These are phyloP conservation scores for Chalara sp. DNA, from an alignment of 2,329 filamentous ascomycete species.

Conservation along the genomic window DNA sequence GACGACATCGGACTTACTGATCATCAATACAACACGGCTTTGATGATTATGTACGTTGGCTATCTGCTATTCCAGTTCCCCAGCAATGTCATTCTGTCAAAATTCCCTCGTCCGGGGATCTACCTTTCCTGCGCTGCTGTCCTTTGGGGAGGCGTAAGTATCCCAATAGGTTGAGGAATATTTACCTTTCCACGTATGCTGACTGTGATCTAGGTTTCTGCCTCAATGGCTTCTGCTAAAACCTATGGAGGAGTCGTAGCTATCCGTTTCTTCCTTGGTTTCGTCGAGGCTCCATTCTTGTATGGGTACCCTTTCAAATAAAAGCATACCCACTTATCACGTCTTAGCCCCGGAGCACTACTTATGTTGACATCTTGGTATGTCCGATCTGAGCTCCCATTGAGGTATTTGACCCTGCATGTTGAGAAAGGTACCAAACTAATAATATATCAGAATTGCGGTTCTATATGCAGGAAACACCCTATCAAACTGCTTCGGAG, in stretches of 20 bases:
- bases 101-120: too few relatives aligned
- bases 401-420: too few relatives aligned
- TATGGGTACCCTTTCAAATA: neutral
- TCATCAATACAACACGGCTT: neutral
- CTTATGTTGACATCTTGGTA: slow-evolving; percentile 49
- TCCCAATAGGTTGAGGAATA: too few relatives aligned
- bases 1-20: neutral
- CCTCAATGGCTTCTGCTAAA: too few relatives aligned
- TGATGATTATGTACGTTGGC: neutral
- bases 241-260: slow-evolving; percentile 8
- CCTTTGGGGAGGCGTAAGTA: too few relatives aligned
- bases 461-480: slow-evolving; percentile 40
- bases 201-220: too few relatives aligned
- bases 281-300: slow-evolving; percentile 25
- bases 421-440: too few relatives aligned
- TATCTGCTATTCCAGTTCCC: neutral
- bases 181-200: too few relatives aligned
- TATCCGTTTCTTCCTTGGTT: slow-evolving; percentile 26
- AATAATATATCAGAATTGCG: slow-evolving; percentile 28
- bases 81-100: too few relatives aligned
- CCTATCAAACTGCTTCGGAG: slow-evolving; percentile 37
- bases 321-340: slow-evolving; percentile 1
- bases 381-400: slow-evolving; percentile 41
- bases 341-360: slow-evolving; percentile 34
- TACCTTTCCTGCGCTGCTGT: too few relatives aligned